Conservation (phyloP, 495 filamentous ascomycete genomes). For the Penicillium arizonense region DNA sequence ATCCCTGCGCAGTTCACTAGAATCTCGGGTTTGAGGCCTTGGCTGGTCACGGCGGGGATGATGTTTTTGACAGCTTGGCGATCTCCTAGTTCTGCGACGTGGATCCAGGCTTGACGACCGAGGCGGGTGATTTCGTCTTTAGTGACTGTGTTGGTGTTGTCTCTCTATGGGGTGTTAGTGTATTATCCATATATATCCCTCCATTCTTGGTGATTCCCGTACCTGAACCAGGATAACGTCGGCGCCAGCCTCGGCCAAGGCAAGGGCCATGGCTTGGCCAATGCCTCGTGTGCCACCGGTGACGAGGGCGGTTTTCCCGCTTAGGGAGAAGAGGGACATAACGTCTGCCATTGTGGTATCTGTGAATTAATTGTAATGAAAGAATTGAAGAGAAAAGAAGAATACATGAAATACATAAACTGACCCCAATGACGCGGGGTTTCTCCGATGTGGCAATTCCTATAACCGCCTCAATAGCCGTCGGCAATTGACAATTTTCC, state of each 20-base stretch:
- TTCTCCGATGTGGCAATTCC: not conserved
- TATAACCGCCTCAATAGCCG: slow-evolving; percentile 8
- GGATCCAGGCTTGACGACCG: slow-evolving; percentile 67
- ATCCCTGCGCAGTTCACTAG: slow-evolving; percentile 87
- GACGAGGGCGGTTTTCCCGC: slow-evolving; percentile 69
- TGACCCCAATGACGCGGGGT: slow-evolving; percentile 4
- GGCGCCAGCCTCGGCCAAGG: slow-evolving; percentile 79
- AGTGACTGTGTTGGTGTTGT: slow-evolving; percentile 63
- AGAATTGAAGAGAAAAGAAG: not conserved
- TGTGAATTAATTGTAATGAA: not conserved
- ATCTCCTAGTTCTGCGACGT: slow-evolving; percentile 70
- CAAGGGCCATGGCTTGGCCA: slow-evolving; percentile 79
- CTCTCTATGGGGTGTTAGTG: slow-evolving; percentile 47
- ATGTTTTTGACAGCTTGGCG: slow-evolving; percentile 57
- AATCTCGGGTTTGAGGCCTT: slow-evolving; percentile 63
- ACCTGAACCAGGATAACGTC: slow-evolving; percentile 69
- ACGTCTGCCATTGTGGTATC: slow-evolving; percentile 26
- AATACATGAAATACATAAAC: not conserved
- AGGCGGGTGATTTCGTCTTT: slow-evolving; percentile 57
- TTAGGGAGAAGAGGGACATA: slow-evolving; percentile 43
- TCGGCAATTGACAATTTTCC: not conserved
- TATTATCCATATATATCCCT: not conserved
- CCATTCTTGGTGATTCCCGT: not conserved
- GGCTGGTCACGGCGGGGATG: slow-evolving; percentile 57
- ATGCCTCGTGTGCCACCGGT: slow-evolving; percentile 90